phyloP scores from a whole-genome alignment of 306 rosid species.

The Calophaca sinica region DNA sequence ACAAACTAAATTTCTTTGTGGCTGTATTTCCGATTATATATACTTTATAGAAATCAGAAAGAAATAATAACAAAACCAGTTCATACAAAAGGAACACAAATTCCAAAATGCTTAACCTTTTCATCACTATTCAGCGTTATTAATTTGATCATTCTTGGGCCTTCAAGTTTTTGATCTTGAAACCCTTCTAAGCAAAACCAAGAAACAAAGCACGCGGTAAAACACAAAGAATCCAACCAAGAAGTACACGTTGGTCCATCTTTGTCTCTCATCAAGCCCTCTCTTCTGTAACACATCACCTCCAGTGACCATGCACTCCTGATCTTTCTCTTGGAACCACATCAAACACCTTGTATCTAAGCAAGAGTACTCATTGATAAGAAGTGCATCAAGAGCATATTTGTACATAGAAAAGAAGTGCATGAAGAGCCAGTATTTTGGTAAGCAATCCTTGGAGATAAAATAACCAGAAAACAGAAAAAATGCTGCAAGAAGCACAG shows the following conservation, averaged over 20 bases:
- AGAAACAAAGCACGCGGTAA: constrained; percentile 83
- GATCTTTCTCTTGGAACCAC: constrained; percentile 67
- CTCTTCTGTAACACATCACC: constrained; percentile 68
- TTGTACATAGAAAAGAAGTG: constrained; percentile 88
- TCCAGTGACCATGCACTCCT: constrained; percentile 80
- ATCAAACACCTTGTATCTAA: constrained; percentile 69
- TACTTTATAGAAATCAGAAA: constrained; percentile 14
- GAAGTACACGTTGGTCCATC: constrained; percentile 81
- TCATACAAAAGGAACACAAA: constrained; percentile 20
- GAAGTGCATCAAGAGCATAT: constrained; percentile 87
- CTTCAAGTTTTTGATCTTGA: constrained; percentile 73
- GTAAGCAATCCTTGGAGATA: constrained; percentile 66
- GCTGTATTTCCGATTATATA: constrained; percentile 34
- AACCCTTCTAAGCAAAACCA: constrained; percentile 83
- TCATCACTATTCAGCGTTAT: background rate
- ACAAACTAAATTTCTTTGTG: constrained; percentile 38
- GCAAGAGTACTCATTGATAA: constrained; percentile 86
- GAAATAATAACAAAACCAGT: constrained; percentile 32
- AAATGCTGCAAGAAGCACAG: constrained; percentile 77
- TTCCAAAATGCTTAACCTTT: background rate
- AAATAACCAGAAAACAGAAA: constrained; percentile 91
- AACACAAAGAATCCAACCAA: constrained; percentile 77
- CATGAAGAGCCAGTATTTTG: constrained; percentile 89
- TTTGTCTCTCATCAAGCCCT: constrained; percentile 68
- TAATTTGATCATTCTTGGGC: background rate